Evolutionary conservation across 2,329 filamentous ascomycete genomes (phyloP).

Genomic region (Pseudogymnoascus sp.): DNA sequence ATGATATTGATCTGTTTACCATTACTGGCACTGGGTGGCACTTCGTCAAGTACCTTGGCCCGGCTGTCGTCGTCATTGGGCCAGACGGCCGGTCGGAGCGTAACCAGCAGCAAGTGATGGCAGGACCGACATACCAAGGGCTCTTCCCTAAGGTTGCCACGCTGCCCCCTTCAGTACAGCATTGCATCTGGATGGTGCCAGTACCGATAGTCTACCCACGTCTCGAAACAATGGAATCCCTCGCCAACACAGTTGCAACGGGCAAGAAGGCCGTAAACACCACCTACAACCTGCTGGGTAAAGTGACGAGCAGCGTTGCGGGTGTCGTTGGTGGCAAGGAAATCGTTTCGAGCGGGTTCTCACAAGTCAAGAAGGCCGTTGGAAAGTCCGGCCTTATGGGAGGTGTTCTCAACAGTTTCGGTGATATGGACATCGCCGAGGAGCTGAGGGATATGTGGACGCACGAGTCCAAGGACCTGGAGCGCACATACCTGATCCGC

Average conservation of each 20-base stretch:
- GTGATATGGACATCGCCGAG: slow-evolving; percentile 89
- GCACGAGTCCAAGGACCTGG: slow-evolving; percentile 93
- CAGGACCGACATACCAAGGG: slow-evolving; percentile 92
- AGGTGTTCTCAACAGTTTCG: slow-evolving; percentile 89
- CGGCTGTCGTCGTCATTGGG: slow-evolving; percentile 80
- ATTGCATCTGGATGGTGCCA: slow-evolving; percentile 93
- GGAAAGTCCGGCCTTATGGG: slow-evolving; percentile 96
- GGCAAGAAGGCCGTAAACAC: slow-evolving; percentile 96
- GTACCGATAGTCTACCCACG: slow-evolving; percentile 88
- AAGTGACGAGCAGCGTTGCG: slow-evolving; percentile 88
- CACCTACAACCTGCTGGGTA: slow-evolving; percentile 91
- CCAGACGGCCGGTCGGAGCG: slow-evolving; percentile 88
- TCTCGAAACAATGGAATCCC: slow-evolving; percentile 81
- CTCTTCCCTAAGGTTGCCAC: slow-evolving; percentile 92
- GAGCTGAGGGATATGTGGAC: slow-evolving; percentile 97
- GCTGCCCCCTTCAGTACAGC: slow-evolving; percentile 85
- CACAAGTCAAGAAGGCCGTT: slow-evolving; percentile 90
- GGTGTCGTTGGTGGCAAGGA: slow-evolving; percentile 93
- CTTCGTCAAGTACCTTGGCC: slow-evolving; percentile 93
- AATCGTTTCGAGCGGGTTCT: slow-evolving; percentile 86
- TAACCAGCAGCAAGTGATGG: slow-evolving; percentile 84
- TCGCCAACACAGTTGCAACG: slow-evolving; percentile 84
- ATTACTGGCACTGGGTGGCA: slow-evolving; percentile 98
- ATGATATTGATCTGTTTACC: slow-evolving; percentile 88
- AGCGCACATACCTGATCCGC: slow-evolving; percentile 91